Evolutionary conservation across 2,329 filamentous ascomycete species (phyloP).

Genomic region (Ophiostoma sp.): DNA sequence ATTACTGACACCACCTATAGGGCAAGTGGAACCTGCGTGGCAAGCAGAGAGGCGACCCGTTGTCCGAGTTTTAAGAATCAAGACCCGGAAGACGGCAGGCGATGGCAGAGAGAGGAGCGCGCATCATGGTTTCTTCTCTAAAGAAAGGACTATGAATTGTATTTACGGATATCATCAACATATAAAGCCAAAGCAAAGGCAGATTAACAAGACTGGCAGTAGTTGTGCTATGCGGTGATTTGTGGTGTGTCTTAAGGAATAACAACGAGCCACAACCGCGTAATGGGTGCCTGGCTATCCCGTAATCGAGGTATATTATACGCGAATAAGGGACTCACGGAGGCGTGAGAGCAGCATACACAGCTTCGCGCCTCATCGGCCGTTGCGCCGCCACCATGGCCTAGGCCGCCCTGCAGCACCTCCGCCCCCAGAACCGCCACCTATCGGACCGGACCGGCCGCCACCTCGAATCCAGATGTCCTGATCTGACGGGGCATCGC

Average conservation of each 20-base stretch:
- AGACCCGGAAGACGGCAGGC: neutral
- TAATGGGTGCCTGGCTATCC: neutral
- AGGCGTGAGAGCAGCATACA: neutral
- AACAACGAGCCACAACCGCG: neutral
- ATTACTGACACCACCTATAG: slow-evolving; percentile 42
- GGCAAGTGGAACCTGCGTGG: slow-evolving; percentile 80
- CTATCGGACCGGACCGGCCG: slow-evolving; percentile 27
- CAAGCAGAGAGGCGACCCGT: slow-evolving; percentile 82
- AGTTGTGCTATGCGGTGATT: neutral
- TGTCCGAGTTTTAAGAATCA: slow-evolving; percentile 63
- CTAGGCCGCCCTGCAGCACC: neutral
- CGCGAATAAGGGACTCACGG: neutral
- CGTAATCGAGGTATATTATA: neutral
- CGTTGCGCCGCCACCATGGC: slow-evolving; percentile 1
- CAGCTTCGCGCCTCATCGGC: neutral
- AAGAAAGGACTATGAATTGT: neutral
- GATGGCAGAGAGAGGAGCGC: neutral
- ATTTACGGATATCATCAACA: slow-evolving; percentile 2
- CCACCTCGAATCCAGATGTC: slow-evolving; percentile 42
- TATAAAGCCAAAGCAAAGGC: slow-evolving; percentile 7
- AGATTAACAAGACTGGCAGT: neutral
- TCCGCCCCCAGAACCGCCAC: neutral
- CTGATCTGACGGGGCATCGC: slow-evolving; percentile 56
- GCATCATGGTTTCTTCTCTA: neutral
- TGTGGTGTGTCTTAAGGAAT: neutral